phyloP scores from a whole-genome alignment of 1,139 yeast species.

The Kodamaea arcana region DNA sequence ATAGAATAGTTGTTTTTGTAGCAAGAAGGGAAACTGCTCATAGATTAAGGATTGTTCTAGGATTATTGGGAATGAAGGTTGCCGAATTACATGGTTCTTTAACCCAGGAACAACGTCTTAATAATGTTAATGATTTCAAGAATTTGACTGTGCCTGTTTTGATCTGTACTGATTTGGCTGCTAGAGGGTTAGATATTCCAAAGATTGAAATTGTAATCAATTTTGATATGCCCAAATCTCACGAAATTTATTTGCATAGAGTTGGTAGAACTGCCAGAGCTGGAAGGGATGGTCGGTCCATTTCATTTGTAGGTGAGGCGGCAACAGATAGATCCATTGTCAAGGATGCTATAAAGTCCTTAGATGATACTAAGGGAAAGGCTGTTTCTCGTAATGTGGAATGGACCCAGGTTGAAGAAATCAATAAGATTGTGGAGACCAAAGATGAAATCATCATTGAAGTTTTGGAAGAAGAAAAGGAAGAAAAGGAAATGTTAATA shows the following conservation, averaged over 20 bases:
- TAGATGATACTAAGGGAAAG: constrained; percentile 48
- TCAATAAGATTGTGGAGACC: constrained; percentile 55
- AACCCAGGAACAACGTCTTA: constrained; percentile 91
- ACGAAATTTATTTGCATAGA: constrained; percentile 90
- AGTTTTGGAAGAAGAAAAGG: constrained; percentile 81
- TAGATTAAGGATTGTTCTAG: constrained; percentile 75
- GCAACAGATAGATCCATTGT: constrained; percentile 82
- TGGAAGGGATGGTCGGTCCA: constrained; percentile 90
- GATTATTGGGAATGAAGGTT: constrained; percentile 80
- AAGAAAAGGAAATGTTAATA: constrained; percentile 75
- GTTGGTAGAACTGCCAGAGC: constrained; percentile 99
- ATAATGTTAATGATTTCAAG: constrained; percentile 77
- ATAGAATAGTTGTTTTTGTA: constrained; percentile 83
- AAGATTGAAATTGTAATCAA: constrained; percentile 91
- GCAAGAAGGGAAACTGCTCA: constrained; percentile 90
- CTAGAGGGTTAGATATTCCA: constrained; percentile 99
- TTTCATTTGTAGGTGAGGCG: constrained; percentile 90
- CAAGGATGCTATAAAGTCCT: constrained; percentile 70
- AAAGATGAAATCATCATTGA: constrained; percentile 65
- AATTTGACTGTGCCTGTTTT: constrained; percentile 78
- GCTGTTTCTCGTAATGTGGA: constrained; percentile 82
- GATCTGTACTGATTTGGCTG: constrained; percentile 95
- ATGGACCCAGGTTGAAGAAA: constrained; percentile 75
- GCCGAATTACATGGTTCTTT: constrained; percentile 93
- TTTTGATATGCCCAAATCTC: constrained; percentile 91